Evolutionary conservation across 2,329 filamentous ascomycete species (phyloP).

Genomic region (Cadophora luteo-olivacea): DNA sequence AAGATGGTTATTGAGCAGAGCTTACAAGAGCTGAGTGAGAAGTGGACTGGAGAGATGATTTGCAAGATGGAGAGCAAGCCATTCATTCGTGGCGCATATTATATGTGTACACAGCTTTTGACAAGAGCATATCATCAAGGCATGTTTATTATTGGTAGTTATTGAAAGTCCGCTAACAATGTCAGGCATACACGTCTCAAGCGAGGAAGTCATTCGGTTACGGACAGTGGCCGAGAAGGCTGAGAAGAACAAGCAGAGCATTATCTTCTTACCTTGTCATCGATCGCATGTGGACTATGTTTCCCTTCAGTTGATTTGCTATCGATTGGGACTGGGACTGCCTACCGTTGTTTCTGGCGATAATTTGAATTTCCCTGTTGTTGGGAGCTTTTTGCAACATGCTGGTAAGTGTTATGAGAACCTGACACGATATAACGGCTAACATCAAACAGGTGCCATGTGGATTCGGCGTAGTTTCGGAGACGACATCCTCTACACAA

Average conservation of each 20-base stretch:
- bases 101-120: conserved; percentile 83
- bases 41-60: conserved; percentile 93
- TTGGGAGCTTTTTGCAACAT: conserved; percentile 90
- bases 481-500: conserved; percentile 87
- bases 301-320: conserved; percentile 93
- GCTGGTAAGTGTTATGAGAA: conserved; percentile 60
- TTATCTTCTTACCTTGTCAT: conserved; percentile 95
- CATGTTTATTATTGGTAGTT: conserved; percentile 34
- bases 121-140: conserved; percentile 96
- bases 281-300: conserved; percentile 97
- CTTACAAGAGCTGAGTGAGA: conserved; percentile 81
- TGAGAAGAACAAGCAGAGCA: conserved; percentile 86
- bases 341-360: conserved; percentile 95
- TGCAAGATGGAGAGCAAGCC: conserved; percentile 97
- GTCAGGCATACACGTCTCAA: conserved; percentile 85
- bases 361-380: conserved; percentile 91
- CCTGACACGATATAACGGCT: neutral
- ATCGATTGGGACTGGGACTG: conserved; percentile 85
- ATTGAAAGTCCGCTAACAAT: neutral
- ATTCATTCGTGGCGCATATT: conserved; percentile 93
- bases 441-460: conserved; percentile 70
- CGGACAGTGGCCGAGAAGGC: conserved; percentile 84
- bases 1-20: conserved; percentile 72
- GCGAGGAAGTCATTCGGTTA: conserved; percentile 86
- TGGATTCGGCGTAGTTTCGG: conserved; percentile 94